A percentile compares a stretch with the other conserved stretches of the same genome.
Evolutionary conservation across 2,329 filamentous ascomycete genomes (phyloP).

Genomic region (Fusarium avenaceum): DNA sequence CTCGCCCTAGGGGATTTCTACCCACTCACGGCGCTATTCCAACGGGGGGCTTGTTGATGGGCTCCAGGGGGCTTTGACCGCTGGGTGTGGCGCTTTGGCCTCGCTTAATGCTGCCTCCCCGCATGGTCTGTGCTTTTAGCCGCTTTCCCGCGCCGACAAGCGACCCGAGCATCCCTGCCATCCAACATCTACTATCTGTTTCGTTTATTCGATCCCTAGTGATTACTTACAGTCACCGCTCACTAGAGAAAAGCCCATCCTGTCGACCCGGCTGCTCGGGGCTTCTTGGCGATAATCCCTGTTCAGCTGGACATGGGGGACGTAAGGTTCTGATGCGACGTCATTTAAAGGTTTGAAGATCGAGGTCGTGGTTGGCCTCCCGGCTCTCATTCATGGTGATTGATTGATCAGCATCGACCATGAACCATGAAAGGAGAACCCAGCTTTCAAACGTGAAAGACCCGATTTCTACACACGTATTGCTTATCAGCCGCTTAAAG

Average conservation of each 20-base stretch:
- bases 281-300: conserved; percentile 37
- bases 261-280: conserved; percentile 20
- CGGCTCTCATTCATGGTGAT: background rate
- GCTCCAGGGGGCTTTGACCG: conserved; percentile 24
- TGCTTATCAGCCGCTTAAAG: conserved; percentile 20
- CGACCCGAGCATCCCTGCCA: conserved; percentile 29
- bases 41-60: conserved; percentile 17
- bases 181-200: conserved; percentile 2
- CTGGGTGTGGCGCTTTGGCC: conserved; percentile 13
- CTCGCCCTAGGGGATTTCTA: conserved; percentile 39
- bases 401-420: conserved; percentile 14
- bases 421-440: conserved; percentile 16
- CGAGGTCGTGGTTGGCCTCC: conserved; percentile 31
- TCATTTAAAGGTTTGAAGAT: conserved; percentile 16
- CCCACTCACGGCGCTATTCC: conserved; percentile 31
- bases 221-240: conserved; percentile 23
- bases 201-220: conserved; percentile 1
- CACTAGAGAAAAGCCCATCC: conserved; percentile 7
- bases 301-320: conserved; percentile 42
- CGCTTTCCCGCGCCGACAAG: conserved; percentile 41
- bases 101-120: conserved; percentile 15
- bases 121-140: conserved; percentile 38
- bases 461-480: conserved; percentile 12
- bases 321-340: conserved; percentile 35
- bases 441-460: conserved; percentile 5